Base-by-base conservation (phyloP, 2,329 filamentous ascomycete species). In the Emmonsiellopsis sp. region DNA sequence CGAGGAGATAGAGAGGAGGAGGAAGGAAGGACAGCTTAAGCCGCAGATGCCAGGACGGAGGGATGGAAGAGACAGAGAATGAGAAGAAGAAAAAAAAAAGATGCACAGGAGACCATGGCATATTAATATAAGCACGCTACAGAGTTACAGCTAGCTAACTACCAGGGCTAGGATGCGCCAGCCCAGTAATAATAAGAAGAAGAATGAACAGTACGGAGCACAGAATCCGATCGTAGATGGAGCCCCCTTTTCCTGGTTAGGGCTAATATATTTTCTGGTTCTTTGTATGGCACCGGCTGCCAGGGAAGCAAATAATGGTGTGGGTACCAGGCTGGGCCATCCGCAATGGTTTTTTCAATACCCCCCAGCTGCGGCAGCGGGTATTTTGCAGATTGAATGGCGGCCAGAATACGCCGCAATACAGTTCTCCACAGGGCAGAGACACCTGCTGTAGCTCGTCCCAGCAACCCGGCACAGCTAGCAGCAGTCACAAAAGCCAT, bases 51-150 rank as follows among this genome's bases (percentile, higher is more conserved):
- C 46, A 52, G 50, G 52, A 54, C 26, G 34, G 42, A 45, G 37
- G 60, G 45, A 51, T 57, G 52, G 54, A 56, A 55, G 57, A 55
- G 60, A 58, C 58, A 54, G 20, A 26, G 20, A 13, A 38, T 5
- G 9, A 40, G 30, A 38, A 8, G 52, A 41, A 42, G 52, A 54
- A 61, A 61, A 59, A 63, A 60, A 57, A 62, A 64, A 59, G 52
- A 50, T 58, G 58, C 57, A 63, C 59, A 57, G 61, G 62, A 59
- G 59, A 55, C 54, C 60, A 61, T 65, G 59, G 58, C 60, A 59
- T 65, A 65, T 67, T 69, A 49, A 49, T 49, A 48, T 48, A 31
- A 49, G 34, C 34, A 49, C 20, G 20, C 20, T 26, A 26, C 20
- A 26, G 20, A 26, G 20, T 26, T 26, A 26, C 20, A 26, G 20